A percentile compares a stretch with the other conserved stretches of the same genome.
Conservation (phyloP, 2,329 filamentous ascomycete species). For the Fusarium nurragi region DNA sequence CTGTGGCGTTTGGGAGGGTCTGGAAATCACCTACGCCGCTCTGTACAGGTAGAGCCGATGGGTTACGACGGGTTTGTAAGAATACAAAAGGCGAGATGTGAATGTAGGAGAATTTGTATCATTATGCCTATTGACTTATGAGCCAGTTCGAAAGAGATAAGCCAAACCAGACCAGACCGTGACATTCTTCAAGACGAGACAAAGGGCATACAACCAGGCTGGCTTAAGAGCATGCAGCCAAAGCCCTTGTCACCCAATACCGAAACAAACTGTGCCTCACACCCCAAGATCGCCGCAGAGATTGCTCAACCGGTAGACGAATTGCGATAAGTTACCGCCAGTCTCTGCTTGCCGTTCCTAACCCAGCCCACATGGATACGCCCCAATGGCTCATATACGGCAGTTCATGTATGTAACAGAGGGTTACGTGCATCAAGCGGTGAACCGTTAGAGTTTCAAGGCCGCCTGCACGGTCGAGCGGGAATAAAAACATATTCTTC, state of each 20-base stretch:
- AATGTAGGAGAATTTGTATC: slow-evolving; percentile 5
- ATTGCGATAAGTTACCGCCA: slow-evolving; percentile 22
- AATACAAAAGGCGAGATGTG: slow-evolving; percentile 23
- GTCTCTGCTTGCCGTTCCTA: slow-evolving; percentile 1
- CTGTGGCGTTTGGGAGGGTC: slow-evolving; percentile 36
- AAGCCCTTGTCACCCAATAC: not conserved
- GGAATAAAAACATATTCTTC: slow-evolving; percentile 4
- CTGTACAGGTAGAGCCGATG: slow-evolving; percentile 26
- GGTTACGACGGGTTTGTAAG: slow-evolving; percentile 20
- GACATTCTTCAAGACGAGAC: not conserved
- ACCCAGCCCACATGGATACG: not conserved
- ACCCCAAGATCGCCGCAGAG: not conserved
- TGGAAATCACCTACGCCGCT: slow-evolving; percentile 37
- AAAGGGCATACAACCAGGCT: not conserved
- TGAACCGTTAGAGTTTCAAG: slow-evolving; percentile 21
- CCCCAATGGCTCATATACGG: slow-evolving; percentile 1
- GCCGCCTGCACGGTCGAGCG: not conserved
- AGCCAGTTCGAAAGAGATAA: not conserved
- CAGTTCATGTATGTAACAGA: slow-evolving; percentile 25
- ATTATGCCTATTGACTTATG: not conserved
- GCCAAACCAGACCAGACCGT: not conserved
- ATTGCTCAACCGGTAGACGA: slow-evolving; percentile 5
- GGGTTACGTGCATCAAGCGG: slow-evolving; percentile 31
- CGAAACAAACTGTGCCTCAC: slow-evolving; percentile 10
- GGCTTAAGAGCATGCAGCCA: slow-evolving; percentile 20